Evolutionary conservation across 352 stramenopile genomes (phyloP).

Genomic region (Pythium insidiosum): DNA sequence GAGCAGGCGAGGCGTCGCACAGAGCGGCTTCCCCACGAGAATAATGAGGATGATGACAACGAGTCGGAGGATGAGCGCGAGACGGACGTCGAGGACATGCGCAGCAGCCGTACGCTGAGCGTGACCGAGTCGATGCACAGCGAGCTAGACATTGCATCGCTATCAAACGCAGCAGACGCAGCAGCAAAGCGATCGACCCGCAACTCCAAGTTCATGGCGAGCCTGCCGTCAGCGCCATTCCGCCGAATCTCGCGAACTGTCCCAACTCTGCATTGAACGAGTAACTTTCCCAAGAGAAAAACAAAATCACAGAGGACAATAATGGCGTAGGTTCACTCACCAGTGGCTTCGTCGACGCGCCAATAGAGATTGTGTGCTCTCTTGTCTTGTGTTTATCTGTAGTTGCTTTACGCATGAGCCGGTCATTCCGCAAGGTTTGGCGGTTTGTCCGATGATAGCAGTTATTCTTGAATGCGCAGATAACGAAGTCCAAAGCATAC

Average conservation of each 20-base stretch:
- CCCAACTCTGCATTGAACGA: background rate
- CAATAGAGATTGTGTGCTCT: too few species aligned
- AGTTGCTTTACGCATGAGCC: too few species aligned
- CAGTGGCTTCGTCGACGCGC: too few species aligned
- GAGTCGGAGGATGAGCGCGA: conserved; percentile 9
- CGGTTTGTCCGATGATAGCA: too few species aligned
- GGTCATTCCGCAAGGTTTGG: too few species aligned
- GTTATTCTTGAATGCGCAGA: too few species aligned
- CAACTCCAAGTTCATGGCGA: conserved; percentile 11
- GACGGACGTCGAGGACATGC: conserved; percentile 16
- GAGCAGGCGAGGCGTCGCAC: background rate
- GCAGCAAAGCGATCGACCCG: background rate
- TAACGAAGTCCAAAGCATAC: too few species aligned
- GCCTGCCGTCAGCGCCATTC: conserved; percentile 11
- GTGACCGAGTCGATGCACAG: conserved; percentile 10
- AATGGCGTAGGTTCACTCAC: too few species aligned
- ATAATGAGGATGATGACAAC: conserved; percentile 1
- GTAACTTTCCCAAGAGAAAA: background rate
- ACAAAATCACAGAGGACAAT: background rate
- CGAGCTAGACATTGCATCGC: background rate
- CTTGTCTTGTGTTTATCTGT: too few species aligned
- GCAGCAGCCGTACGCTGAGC: conserved; percentile 13
- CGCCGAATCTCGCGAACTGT: conserved; percentile 4
- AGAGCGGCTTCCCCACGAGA: background rate
- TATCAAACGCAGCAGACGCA: background rate